Evolutionary conservation across 2,329 filamentous ascomycete genomes (phyloP).

Genomic region (Trichoderma sp.): DNA sequence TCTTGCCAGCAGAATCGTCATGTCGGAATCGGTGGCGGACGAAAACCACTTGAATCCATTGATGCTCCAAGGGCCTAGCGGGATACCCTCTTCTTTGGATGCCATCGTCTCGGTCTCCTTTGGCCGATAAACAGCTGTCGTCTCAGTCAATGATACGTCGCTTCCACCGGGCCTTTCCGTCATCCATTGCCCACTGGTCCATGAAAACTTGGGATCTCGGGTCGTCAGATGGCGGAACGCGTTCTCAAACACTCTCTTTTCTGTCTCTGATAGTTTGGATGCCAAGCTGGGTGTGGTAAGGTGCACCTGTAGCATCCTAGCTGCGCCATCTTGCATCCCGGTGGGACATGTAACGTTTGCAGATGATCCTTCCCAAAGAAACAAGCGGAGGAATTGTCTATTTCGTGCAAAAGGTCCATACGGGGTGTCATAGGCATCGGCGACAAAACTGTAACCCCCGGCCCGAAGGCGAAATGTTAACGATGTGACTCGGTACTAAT

Average conservation of each 20-base stretch:
- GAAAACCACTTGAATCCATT: conserved; percentile 65
- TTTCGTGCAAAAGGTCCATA: conserved; percentile 54
- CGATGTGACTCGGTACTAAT: too few species aligned
- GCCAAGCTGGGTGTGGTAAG: conserved; percentile 37
- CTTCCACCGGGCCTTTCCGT: conserved; percentile 69
- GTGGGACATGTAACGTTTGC: conserved; percentile 65
- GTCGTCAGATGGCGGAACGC: conserved; percentile 56
- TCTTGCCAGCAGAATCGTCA: conserved; percentile 64
- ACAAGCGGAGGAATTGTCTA: conserved; percentile 56
- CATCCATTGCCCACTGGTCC: conserved; percentile 80
- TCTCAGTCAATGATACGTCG: conserved; percentile 69
- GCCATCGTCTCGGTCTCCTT: conserved; percentile 19
- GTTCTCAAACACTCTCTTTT: conserved; percentile 48
- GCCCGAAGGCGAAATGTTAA: not conserved
- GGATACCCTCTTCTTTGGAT: conserved; percentile 26
- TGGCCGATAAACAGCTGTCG: conserved; percentile 47
- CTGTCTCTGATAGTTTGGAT: conserved; percentile 10
- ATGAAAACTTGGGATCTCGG: conserved; percentile 51
- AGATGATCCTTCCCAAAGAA: conserved; percentile 61
- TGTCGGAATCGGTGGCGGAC: conserved; percentile 37
- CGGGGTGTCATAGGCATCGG: conserved; percentile 59
- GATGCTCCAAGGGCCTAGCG: conserved; percentile 59
- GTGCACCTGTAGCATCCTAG: conserved; percentile 50
- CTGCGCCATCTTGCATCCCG: conserved; percentile 69
- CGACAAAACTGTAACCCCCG: conserved; percentile 48